phyloP scores from a whole-genome alignment of 495 filamentous ascomycete species.

The Lasiosphaeriaceae sp. region DNA sequence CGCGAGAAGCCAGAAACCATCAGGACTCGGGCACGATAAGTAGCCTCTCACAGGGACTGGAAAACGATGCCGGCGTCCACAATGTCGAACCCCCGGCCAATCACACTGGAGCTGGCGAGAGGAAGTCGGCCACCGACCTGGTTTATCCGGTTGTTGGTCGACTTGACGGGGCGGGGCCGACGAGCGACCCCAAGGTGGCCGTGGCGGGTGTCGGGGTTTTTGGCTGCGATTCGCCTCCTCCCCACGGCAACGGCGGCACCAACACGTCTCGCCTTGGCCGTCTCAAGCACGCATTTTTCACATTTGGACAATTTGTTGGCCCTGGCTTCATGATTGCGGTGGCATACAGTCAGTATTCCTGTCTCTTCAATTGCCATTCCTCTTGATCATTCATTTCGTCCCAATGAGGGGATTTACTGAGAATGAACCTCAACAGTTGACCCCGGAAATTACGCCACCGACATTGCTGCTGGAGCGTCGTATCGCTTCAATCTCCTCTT shows the following conservation, averaged over 20 bases:
- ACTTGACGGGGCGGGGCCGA: constrained; percentile 2
- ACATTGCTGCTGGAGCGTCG: constrained; percentile 26
- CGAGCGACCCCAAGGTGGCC: background rate
- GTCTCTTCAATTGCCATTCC: background rate
- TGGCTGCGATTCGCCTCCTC: background rate
- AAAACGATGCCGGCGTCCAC: constrained; percentile 1
- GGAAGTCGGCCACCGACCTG: constrained; percentile 1
- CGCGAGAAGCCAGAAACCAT: constrained; percentile 34
- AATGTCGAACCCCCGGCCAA: background rate
- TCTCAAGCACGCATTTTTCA: constrained; percentile 44
- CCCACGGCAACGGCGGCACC: background rate
- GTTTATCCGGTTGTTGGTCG: constrained; percentile 1
- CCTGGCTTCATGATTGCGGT: constrained; percentile 84
- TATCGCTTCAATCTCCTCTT: constrained; percentile 31
- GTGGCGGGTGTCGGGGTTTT: background rate
- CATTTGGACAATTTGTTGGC: constrained; percentile 73
- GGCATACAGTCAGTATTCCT: constrained; percentile 47
- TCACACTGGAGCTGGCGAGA: background rate
- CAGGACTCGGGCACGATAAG: constrained; percentile 6
- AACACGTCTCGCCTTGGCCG: constrained; percentile 14
- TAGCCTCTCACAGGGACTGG: background rate
- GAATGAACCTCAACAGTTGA: constrained; percentile 28
- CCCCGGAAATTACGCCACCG: constrained; percentile 33
- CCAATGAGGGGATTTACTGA: background rate
- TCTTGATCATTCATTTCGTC: constrained; percentile 23